phyloP scores from a whole-genome alignment of 805 yeast genomes.

The Saccharomycopsis oosterbeekiorum region DNA sequence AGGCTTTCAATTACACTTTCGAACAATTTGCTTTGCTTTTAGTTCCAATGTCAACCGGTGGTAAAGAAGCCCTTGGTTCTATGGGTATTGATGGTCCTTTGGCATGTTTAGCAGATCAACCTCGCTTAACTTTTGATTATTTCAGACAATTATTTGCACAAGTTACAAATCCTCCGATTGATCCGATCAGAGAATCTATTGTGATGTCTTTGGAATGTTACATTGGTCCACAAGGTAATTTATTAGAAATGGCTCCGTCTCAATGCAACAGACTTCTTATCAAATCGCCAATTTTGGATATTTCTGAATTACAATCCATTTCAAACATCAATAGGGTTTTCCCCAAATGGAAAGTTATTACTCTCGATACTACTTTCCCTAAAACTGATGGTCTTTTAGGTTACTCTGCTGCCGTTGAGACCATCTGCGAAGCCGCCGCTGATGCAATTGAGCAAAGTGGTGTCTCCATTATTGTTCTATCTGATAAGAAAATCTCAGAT shows the following conservation, averaged over 20 bases:
- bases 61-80: slow-evolving; percentile 92
- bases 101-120: slow-evolving; percentile 91
- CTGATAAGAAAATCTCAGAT: slow-evolving; percentile 56
- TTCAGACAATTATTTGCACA: slow-evolving; percentile 96
- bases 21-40: slow-evolving; percentile 79
- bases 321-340: slow-evolving; percentile 60
- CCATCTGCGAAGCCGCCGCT: slow-evolving; percentile 80
- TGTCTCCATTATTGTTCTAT: slow-evolving; percentile 57
- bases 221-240: slow-evolving; percentile 96
- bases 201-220: slow-evolving; percentile 97
- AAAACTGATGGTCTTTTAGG: slow-evolving; percentile 80
- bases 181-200: slow-evolving; percentile 91
- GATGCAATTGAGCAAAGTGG: slow-evolving; percentile 68
- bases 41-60: slow-evolving; percentile 88
- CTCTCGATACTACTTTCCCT: slow-evolving; percentile 81
- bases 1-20: slow-evolving; percentile 87
- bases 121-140: slow-evolving; percentile 82
- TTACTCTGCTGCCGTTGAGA: slow-evolving; percentile 73
- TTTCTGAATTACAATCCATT: slow-evolving; percentile 66
- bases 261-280: slow-evolving; percentile 86
- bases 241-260: slow-evolving; percentile 81
- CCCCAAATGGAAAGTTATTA: slow-evolving; percentile 78
- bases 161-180: slow-evolving; percentile 98
- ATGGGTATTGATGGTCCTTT: slow-evolving; percentile 98
- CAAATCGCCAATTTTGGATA: slow-evolving; percentile 71